Evolutionary conservation across 2,329 filamentous ascomycete species (phyloP).

Genomic region (Fusarium anguioides): DNA sequence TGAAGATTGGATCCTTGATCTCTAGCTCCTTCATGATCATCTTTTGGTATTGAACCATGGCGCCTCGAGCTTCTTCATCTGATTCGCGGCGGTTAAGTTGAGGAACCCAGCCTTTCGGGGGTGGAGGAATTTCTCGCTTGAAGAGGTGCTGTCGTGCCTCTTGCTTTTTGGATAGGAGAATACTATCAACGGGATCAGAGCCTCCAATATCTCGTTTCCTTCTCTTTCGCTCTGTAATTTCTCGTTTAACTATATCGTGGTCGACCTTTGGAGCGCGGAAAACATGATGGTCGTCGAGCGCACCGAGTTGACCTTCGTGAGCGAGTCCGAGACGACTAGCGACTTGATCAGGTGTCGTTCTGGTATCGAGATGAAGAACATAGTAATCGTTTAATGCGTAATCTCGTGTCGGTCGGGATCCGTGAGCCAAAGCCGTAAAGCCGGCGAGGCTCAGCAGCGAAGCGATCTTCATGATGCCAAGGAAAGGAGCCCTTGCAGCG

Average conservation of each 20-base stretch:
- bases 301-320: constrained; percentile 84
- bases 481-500: constrained; percentile 32
- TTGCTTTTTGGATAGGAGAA: constrained; percentile 84
- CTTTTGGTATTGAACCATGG: constrained; percentile 67
- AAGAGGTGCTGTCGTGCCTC: constrained; percentile 61
- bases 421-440: constrained; percentile 61
- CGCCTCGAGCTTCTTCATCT: constrained; percentile 35
- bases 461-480: constrained; percentile 60
- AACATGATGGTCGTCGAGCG: constrained; percentile 83
- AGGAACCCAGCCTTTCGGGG: constrained; percentile 44
- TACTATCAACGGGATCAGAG: constrained; percentile 73
- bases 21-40: constrained; percentile 72
- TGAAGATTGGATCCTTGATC: constrained; percentile 91
- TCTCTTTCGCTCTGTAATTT: constrained; percentile 65
- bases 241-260: constrained; percentile 67
- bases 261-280: constrained; percentile 78
- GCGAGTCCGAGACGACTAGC: constrained; percentile 78
- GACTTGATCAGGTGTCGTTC: constrained; percentile 73
- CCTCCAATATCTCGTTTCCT: constrained; percentile 69
- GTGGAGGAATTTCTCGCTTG: constrained; percentile 62
- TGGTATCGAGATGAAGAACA: constrained; percentile 81
- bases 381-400: constrained; percentile 92
- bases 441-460: constrained; percentile 65
- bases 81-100: constrained; percentile 16
- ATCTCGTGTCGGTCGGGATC: constrained; percentile 69